phyloP scores from a whole-genome alignment of 495 filamentous ascomycete species.

The Annulohypoxylon nitens region DNA sequence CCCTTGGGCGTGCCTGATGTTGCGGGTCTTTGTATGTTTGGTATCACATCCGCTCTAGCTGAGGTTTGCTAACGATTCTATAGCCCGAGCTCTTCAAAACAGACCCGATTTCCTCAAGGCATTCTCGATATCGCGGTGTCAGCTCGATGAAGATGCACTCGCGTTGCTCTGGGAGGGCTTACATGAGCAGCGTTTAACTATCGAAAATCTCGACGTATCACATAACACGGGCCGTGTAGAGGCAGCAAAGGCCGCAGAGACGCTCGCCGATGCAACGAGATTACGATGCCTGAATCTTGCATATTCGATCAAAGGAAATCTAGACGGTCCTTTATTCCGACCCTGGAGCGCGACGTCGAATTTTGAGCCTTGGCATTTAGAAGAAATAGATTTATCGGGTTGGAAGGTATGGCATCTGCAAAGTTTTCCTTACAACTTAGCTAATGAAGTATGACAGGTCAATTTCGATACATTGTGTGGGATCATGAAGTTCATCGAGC shows the following conservation, averaged over 20 bases:
- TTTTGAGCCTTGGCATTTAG: conserved; percentile 78
- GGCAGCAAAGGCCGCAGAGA: conserved; percentile 66
- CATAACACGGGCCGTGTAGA: conserved; percentile 80
- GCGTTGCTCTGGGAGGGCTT: conserved; percentile 70
- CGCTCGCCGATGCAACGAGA: conserved; percentile 44
- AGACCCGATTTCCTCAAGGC: conserved; percentile 66
- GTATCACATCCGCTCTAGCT: neutral
- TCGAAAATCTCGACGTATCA: conserved; percentile 83
- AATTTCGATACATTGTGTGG: conserved; percentile 69
- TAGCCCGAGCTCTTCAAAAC: conserved; percentile 46
- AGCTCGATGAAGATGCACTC: conserved; percentile 71
- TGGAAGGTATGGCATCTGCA: conserved; percentile 65
- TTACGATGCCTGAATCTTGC: conserved; percentile 44
- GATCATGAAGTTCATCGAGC: conserved; percentile 73
- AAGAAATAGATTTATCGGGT: conserved; percentile 77
- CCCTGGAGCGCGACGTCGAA: conserved; percentile 41
- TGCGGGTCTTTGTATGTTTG: conserved; percentile 63
- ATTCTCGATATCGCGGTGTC: conserved; percentile 85
- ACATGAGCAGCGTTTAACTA: conserved; percentile 73
- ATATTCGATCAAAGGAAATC: conserved; percentile 47
- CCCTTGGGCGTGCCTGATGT: conserved; percentile 84
- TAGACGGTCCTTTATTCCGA: conserved; percentile 42
- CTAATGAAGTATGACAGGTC: conserved; percentile 51
- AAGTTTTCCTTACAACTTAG: neutral
- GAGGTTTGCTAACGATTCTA: conserved; percentile 16